Conservation (phyloP, 495 filamentous ascomycete species). For the Cetradonia linearis region DNA sequence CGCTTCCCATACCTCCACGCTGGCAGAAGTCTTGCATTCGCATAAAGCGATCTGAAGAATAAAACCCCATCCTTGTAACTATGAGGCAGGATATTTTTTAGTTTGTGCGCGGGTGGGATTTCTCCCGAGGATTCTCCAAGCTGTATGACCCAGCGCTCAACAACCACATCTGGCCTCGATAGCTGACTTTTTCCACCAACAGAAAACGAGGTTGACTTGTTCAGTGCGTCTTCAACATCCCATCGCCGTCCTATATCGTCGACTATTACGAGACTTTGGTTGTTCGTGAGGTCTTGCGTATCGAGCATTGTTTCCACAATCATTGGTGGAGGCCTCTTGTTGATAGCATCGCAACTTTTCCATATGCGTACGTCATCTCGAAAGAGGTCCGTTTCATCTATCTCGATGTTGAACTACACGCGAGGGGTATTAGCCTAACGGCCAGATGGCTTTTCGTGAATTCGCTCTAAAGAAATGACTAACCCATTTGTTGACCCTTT, state of each 20-base stretch:
- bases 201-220: constrained; percentile 47
- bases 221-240: constrained; percentile 80
- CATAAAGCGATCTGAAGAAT: constrained; percentile 85
- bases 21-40: constrained; percentile 71
- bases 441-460: background rate
- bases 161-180: constrained; percentile 55
- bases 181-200: constrained; percentile 37
- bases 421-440: constrained; percentile 12
- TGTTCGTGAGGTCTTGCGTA: constrained; percentile 65
- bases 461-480: constrained; percentile 28
- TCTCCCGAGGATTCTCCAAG: constrained; percentile 50
- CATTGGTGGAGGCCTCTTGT: constrained; percentile 71
- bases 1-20: constrained; percentile 78
- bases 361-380: constrained; percentile 69
- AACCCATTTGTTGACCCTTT: constrained; percentile 89
- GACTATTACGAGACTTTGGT: constrained; percentile 74
- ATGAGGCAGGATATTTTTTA: constrained; percentile 64
- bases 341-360: constrained; percentile 64
- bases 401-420: constrained; percentile 78
- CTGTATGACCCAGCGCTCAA: constrained; percentile 86
- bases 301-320: constrained; percentile 88
- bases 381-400: constrained; percentile 83
- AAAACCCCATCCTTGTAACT: constrained; percentile 95
- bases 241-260: constrained; percentile 85
- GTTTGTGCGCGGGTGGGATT: constrained; percentile 42